These are phyloP conservation scores for Vigna radiata DNA, from an alignment of 306 rosid genomes.

Conservation along the genomic window DNA sequence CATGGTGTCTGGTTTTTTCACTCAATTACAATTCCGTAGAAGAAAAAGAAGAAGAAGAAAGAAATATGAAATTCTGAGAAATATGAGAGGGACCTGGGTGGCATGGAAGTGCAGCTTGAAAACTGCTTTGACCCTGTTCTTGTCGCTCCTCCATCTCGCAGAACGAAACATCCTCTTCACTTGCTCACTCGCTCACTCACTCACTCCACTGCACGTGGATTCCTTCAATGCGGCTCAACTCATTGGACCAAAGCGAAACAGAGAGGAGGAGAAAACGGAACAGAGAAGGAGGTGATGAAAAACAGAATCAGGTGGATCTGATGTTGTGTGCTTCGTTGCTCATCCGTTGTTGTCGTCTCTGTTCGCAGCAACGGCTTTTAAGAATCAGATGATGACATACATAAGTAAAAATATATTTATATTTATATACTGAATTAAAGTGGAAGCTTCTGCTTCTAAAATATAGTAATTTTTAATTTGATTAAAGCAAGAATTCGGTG, in stretches of 20 bases:
- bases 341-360: constrained; percentile 19
- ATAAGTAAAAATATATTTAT: background rate
- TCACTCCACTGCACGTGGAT: constrained; percentile 37
- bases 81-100: constrained; percentile 60
- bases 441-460: constrained; percentile 58
- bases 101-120: constrained; percentile 83
- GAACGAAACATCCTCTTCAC: constrained; percentile 73
- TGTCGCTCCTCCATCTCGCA: constrained; percentile 89
- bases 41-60: background rate
- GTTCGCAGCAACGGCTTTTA: constrained; percentile 38
- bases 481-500: constrained; percentile 41
- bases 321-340: background rate
- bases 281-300: constrained; percentile 13
- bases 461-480: constrained; percentile 1
- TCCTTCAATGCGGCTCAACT: constrained; percentile 47
- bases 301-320: constrained; percentile 36
- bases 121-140: constrained; percentile 73
- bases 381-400: constrained; percentile 46
- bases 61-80: background rate
- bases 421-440: constrained; percentile 12
- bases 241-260: constrained; percentile 26
- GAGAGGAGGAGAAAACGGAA: constrained; percentile 34
- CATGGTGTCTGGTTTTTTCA: background rate
- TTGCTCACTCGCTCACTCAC: constrained; percentile 15
- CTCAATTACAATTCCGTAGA: background rate